Evolutionary conservation across 345 rosid species (phyloP), one percentile per base, ranked within the genome.

Genomic region (Geranium rotundifolium): DNA sequence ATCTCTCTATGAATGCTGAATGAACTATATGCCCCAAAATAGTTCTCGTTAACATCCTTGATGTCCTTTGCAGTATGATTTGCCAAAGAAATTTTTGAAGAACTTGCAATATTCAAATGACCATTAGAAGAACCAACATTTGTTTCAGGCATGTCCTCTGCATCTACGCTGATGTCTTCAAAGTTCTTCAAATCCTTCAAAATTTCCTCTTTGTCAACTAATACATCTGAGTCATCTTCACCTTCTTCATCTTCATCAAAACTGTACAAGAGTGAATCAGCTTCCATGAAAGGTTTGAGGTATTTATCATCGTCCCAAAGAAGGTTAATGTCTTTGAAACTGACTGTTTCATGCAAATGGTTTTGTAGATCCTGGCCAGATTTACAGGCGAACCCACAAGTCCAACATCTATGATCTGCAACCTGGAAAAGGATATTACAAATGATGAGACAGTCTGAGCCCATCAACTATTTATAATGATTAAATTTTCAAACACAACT

Each of bases 1-100:
- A 89, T 90, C 77, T 90, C 98, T 73, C 82, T 78, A 68, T 90
- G 97, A 70, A 93, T 88, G 56, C 91, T 87, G 34, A 83, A 93
- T 3, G 97, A 86, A 75, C 95, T 88, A 66, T 87, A 93, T 41
- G 99, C 76, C 17, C 87, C 89, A 85, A 90, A 90, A 79, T 93
- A 93, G 75, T 67, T 77, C 63, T 88, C 92, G 61, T 90, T 82
- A 59, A 83, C 86, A 71, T 76, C 85, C 77, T 78, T 81, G 57
- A 82, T 68, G 69, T 80, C 75, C 71, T 72, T 82, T 65, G 76
- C 72, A 63, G 52, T 71, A 67, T 71, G 70, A 65, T 69, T 82
- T 46, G 75, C 68, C 58, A 68, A 18, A 73, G 69, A 59, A 62
- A 52, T 67, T 71, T 69, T 72, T 30, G 66, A 64, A 62, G 79